A percentile compares a stretch with the other conserved stretches of the same genome.
Conservation (phyloP, 108 stramenopile genomes). For the Cyclostephanos tholiformis region DNA sequence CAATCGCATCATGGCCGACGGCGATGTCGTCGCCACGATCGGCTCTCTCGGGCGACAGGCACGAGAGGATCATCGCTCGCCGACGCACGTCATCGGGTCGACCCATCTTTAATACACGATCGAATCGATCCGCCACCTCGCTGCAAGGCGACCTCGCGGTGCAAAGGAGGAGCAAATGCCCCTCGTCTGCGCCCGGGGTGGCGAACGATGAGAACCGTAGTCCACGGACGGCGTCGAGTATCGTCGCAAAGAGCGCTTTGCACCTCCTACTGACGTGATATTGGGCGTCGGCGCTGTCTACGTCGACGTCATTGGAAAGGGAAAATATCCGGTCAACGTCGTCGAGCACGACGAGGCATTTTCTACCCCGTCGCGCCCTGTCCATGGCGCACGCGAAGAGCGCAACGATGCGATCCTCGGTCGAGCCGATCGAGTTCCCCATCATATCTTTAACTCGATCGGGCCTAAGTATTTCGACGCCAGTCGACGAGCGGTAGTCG, state of each 20-base stretch:
- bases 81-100: constrained; percentile 58
- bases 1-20: not conserved
- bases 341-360: constrained; percentile 71
- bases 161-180: constrained; percentile 60
- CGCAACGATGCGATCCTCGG: constrained; percentile 68
- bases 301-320: constrained; percentile 36
- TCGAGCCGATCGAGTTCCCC: constrained; percentile 59
- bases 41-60: constrained; percentile 22
- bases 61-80: constrained; percentile 46
- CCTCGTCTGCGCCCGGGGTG: not conserved
- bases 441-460: constrained; percentile 54
- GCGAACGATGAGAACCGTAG: not conserved
- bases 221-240: constrained; percentile 44
- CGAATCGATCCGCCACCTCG: constrained; percentile 56
- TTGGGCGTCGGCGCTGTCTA: not conserved
- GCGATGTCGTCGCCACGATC: not conserved
- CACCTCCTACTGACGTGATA: constrained; percentile 39
- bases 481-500: not conserved
- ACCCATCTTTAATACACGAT: constrained; percentile 45
- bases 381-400: constrained; percentile 51
- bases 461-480: constrained; percentile 59
- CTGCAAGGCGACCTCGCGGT: constrained; percentile 50
- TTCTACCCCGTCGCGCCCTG: constrained; percentile 8
- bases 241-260: constrained; percentile 43
- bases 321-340: constrained; percentile 64